Evolutionary conservation across 2,329 filamentous ascomycete genomes (phyloP).

Genomic region (Aspergillus uvarum): DNA sequence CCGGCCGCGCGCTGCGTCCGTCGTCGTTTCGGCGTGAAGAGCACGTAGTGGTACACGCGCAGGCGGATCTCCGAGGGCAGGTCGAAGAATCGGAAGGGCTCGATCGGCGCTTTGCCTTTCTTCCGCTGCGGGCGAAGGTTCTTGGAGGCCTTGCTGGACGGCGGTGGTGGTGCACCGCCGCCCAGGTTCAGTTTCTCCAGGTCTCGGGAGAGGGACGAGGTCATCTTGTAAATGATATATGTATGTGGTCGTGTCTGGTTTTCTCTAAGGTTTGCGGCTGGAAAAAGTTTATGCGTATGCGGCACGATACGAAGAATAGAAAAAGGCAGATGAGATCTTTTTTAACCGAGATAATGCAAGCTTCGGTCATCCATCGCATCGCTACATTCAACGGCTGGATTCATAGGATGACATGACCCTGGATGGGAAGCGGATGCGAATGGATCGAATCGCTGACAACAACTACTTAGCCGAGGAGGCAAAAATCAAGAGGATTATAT

Average conservation of each 20-base stretch:
- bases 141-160: constrained; percentile 13
- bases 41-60: constrained; percentile 49
- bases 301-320: constrained; percentile 23
- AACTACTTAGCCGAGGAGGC: constrained; percentile 11
- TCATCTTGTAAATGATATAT: constrained; percentile 10
- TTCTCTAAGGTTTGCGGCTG: constrained; percentile 5
- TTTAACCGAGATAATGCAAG: background rate
- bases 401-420: constrained; percentile 13
- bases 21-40: constrained; percentile 39
- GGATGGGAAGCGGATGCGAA: background rate
- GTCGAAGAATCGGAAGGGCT: constrained; percentile 53
- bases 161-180: constrained; percentile 15
- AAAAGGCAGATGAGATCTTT: constrained; percentile 4
- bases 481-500: constrained; percentile 34
- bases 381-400: constrained; percentile 21
- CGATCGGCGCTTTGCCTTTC: constrained; percentile 11
- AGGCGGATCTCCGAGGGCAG: constrained; percentile 55
- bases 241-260: background rate
- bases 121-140: constrained; percentile 15
- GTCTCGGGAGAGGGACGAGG: constrained; percentile 21
- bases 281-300: constrained; percentile 17
- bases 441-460: constrained; percentile 6
- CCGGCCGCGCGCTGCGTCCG: constrained; percentile 28
- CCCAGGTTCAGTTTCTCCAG: constrained; percentile 27
- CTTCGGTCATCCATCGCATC: constrained; percentile 29